Base-by-base conservation (phyloP, 352 stramenopile genomes). In the Plasmopara viticola region DNA sequence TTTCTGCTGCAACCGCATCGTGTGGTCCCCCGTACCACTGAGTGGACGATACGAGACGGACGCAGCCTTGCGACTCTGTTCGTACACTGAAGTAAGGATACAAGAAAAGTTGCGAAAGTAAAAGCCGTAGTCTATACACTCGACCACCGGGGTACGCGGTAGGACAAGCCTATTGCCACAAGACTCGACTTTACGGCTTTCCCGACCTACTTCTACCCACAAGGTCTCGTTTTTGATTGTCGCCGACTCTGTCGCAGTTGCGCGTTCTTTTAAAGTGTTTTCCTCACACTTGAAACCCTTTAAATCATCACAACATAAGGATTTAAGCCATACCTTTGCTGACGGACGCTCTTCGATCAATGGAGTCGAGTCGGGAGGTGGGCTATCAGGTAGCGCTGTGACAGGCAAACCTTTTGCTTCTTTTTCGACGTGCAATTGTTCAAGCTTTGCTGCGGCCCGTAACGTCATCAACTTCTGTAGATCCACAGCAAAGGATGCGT, bases 81-180 rank as follows among this genome's bases (percentile, higher is more conserved):
- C 79, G 42, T 73, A 87, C 12, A 87, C 73, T 35, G 70, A 76
- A 2, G 79, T 87, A 43, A 90, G 64, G 34, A 87, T 87, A 63
- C 79, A 90, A 56, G 78, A 73, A 50, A 90, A 90, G 38, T 78
- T 86, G 48, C 46, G 59, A 57, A 87, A 90, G 52, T 83, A 83
- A 31, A 48, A 53, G 6, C 67, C 58, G 49, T 90, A 90, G 58
- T 87, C 76, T 28, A 64, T 66, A 38, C 67, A 69, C 5, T 67
- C 59, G 14, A 30, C 47, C 14, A 52, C 43, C 33, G 59, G 58
- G 6, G 39, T 6, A n/a, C 59, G 59, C 17, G 53, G 53, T 9
- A 66, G 37, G 2, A 17, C 28, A 35, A 18, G 47, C 10, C 17
- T 12, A 30, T 10, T 42, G 10, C 31, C 31, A 35, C 7, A 12